These are phyloP conservation scores for Neonectria coccinea DNA, from an alignment of 2,329 filamentous ascomycete species.

Conservation along the genomic window DNA sequence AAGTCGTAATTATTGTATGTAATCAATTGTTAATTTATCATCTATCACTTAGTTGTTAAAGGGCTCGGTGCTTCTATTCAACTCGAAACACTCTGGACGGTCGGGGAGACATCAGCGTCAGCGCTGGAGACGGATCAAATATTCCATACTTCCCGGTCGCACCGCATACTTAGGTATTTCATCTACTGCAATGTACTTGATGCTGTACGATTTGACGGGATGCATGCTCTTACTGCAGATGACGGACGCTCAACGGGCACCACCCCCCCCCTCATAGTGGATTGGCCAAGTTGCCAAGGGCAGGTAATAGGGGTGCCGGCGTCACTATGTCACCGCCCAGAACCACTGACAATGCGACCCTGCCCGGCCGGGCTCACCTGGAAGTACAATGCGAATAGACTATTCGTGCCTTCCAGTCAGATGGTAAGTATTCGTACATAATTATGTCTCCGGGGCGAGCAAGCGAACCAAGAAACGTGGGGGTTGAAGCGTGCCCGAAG, in stretches of 20 bases:
- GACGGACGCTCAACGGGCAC: no score
- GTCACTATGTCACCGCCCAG: constrained; percentile 2
- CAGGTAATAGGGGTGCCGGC: constrained; percentile 9
- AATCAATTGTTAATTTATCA: not conserved
- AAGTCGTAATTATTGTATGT: not conserved
- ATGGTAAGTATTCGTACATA: no score
- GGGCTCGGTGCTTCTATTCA: no score
- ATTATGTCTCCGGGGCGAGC: not conserved
- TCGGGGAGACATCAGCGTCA: not conserved
- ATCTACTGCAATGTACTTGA: not conserved
- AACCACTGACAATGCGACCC: constrained; percentile 5
- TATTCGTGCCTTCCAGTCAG: no score
- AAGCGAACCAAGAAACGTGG: not conserved
- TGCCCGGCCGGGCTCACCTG: not conserved
- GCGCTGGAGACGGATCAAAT: not conserved
- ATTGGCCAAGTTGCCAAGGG: constrained; percentile 5
- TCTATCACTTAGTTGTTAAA: not conserved
- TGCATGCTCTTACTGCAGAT: constrained; percentile 2
- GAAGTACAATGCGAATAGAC: no score
- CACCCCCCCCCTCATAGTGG: not conserved
- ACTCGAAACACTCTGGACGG: not conserved
- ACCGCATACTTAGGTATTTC: no score
- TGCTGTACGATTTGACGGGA: not conserved
- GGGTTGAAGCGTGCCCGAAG: not conserved
- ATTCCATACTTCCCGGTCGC: no score